Conservation (phyloP, 164 flowering plant species). For the Dillenia suffruticosa region DNA sequence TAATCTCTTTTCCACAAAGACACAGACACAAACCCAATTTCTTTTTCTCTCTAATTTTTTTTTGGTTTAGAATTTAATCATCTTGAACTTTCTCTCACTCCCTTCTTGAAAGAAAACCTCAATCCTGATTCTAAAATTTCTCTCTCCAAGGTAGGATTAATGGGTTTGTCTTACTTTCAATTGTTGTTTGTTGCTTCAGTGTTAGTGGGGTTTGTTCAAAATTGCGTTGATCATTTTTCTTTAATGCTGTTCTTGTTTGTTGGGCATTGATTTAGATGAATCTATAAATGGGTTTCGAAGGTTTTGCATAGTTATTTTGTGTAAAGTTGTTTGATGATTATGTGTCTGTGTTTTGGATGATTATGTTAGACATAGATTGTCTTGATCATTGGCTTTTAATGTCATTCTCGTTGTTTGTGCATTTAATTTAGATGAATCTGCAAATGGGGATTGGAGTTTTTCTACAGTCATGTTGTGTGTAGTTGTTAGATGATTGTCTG, state of each 20-base stretch:
- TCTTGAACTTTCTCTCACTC: too few relatives aligned
- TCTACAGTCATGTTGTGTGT: background rate
- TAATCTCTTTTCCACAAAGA: too few relatives aligned
- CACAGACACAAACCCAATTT: too few relatives aligned
- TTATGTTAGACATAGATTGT: background rate
- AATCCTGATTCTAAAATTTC: too few relatives aligned
- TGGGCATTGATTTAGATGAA: constrained; percentile 2
- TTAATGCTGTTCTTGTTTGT: background rate
- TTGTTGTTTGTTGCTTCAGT: too few relatives aligned
- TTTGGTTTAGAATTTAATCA: too few relatives aligned
- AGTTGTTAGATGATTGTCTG: constrained; percentile 2
- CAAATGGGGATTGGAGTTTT: constrained; percentile 3
- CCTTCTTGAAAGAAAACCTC: too few relatives aligned
- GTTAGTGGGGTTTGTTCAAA: background rate
- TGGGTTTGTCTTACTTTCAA: too few relatives aligned
- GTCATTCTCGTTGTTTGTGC: background rate
- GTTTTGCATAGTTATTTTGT: background rate
- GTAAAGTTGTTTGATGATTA: constrained; percentile 3
- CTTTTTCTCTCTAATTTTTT: too few relatives aligned
- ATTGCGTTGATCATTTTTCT: background rate
- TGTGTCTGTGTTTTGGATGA: background rate
- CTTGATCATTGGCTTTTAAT: background rate
- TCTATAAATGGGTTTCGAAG: constrained; percentile 4
- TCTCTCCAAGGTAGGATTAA: too few relatives aligned
- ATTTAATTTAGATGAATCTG: constrained; percentile 3